phyloP scores from a whole-genome alignment of 2,329 filamentous ascomycete species.

The Grosmannia penicillata region DNA sequence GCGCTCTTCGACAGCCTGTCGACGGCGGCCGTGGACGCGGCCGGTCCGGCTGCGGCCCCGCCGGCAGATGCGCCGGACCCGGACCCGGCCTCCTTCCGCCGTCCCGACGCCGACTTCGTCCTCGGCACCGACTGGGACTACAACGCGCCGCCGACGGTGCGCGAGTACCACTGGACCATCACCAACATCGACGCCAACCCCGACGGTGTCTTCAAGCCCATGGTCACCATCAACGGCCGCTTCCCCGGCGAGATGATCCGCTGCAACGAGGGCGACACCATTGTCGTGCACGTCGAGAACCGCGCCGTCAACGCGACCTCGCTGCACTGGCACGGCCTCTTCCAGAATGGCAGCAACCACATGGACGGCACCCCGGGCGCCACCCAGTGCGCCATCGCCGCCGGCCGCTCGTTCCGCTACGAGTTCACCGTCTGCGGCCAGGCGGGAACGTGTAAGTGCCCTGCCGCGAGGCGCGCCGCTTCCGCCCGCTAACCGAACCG shows the following conservation, averaged over 20 bases:
- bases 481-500: too few species aligned
- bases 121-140: conserved; percentile 43
- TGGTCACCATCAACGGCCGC: conserved; percentile 56
- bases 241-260: conserved; percentile 63
- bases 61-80: conserved; percentile 30
- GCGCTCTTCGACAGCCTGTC: conserved; percentile 3
- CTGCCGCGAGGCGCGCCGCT: background rate
- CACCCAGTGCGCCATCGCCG: conserved; percentile 44
- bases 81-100: conserved; percentile 15
- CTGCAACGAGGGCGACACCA: conserved; percentile 56
- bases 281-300: conserved; percentile 54
- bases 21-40: conserved; percentile 36
- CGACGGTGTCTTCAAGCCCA: conserved; percentile 49
- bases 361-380: conserved; percentile 52
- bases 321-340: conserved; percentile 59
- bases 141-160: conserved; percentile 28
- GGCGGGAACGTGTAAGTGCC: conserved; percentile 21
- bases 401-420: conserved; percentile 43
- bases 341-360: conserved; percentile 58
- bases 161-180: conserved; percentile 48
- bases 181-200: conserved; percentile 48
- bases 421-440: conserved; percentile 14
- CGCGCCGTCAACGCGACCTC: conserved; percentile 44
- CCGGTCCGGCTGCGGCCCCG: conserved; percentile 41
- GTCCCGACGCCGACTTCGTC: conserved; percentile 33